Evolutionary conservation across 1,139 yeast genomes (phyloP).

Genomic region (Williopsis jadinii): DNA sequence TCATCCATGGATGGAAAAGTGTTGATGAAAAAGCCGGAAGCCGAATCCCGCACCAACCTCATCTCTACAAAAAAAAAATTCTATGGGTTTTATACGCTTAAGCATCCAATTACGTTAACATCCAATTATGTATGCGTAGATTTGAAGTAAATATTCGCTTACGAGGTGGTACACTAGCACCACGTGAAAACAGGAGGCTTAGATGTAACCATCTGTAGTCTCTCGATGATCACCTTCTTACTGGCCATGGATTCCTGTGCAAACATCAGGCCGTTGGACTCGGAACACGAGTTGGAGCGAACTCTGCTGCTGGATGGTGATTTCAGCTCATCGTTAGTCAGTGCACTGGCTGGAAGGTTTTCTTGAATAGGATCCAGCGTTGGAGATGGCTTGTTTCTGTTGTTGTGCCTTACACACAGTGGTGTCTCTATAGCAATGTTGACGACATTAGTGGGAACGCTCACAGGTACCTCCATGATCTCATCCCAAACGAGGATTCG

Average conservation of each 20-base stretch:
- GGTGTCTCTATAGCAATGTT: constrained; percentile 30
- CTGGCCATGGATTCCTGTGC: constrained; percentile 17
- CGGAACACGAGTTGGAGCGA: neutral
- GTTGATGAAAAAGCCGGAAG: too few relatives aligned
- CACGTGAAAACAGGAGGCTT: constrained; percentile 67
- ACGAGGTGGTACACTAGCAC: constrained; percentile 34
- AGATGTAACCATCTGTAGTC: constrained; percentile 48
- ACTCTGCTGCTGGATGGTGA: neutral
- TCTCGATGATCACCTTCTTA: constrained; percentile 50
- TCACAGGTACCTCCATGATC: constrained; percentile 49
- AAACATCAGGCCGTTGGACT: constrained; percentile 3
- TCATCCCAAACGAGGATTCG: constrained; percentile 57
- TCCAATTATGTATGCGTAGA: too few relatives aligned
- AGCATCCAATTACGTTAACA: too few relatives aligned
- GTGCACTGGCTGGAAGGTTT: neutral
- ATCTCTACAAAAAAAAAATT: too few relatives aligned
- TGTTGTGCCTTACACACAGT: constrained; percentile 3
- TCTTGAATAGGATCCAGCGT: constrained; percentile 8
- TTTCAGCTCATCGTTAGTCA: neutral
- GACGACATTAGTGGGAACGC: constrained; percentile 28
- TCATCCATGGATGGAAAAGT: too few relatives aligned
- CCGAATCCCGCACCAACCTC: too few relatives aligned
- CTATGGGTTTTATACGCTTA: too few relatives aligned
- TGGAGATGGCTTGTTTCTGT: constrained; percentile 1
- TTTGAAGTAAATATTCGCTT: too few relatives aligned